These are phyloP conservation scores for Emericellopsis atlantica DNA, from an alignment of 2,329 filamentous ascomycete species.

Conservation along the genomic window DNA sequence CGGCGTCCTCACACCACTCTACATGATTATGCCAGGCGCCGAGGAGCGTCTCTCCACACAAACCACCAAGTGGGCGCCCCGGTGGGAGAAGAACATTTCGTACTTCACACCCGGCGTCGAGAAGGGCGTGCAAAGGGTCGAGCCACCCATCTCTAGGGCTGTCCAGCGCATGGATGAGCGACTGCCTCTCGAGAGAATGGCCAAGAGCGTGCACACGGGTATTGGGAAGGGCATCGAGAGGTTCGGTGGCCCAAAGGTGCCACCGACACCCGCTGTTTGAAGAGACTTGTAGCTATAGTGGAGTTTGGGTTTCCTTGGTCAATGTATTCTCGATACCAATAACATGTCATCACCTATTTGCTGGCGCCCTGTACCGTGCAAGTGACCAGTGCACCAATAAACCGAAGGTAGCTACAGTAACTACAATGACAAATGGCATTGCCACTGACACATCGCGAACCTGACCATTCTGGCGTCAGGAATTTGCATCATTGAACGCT, in stretches of 20 bases:
- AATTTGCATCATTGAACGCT: too few relatives aligned
- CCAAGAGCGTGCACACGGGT: conserved; percentile 31
- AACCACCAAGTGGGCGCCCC: conserved; percentile 44
- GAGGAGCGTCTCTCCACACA: conserved; percentile 40
- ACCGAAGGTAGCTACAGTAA: too few relatives aligned
- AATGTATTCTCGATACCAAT: too few relatives aligned
- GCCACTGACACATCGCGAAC: too few relatives aligned
- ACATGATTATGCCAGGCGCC: conserved; percentile 42
- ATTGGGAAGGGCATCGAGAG: conserved; percentile 33
- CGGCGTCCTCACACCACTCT: conserved; percentile 40
- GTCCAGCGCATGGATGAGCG: conserved; percentile 31
- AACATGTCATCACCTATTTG: too few relatives aligned
- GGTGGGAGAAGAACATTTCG: conserved; percentile 45
- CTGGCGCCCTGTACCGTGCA: too few relatives aligned
- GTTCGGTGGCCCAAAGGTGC: conserved; percentile 4
- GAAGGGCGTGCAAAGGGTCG: conserved; percentile 31
- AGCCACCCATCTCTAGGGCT: conserved; percentile 31
- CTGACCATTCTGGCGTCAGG: too few relatives aligned
- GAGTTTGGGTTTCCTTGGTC: too few relatives aligned
- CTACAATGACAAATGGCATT: too few relatives aligned
- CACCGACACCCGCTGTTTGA: not conserved
- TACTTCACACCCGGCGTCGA: conserved; percentile 36
- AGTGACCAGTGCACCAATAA: too few relatives aligned
- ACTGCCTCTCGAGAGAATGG: conserved; percentile 36
- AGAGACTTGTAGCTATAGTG: too few relatives aligned